Evolutionary conservation across 1,284 basidiomycete species (phyloP).

Genomic region (Melampsora occidentalis): DNA sequence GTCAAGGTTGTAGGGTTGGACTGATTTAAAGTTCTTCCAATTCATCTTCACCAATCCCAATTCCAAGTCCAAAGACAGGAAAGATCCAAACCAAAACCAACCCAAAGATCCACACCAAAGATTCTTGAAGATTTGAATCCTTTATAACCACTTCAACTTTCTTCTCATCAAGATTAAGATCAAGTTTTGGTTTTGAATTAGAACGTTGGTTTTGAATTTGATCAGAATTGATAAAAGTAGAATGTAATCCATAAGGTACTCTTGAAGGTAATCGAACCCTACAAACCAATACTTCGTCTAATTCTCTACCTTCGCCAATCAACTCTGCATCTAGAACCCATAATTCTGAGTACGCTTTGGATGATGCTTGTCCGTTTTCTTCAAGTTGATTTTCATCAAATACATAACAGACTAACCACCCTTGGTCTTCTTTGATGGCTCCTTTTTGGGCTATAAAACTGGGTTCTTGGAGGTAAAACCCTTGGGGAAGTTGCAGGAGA

Average conservation of each 20-base stretch:
- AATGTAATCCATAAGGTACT: constrained; percentile 54
- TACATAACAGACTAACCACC: constrained; percentile 57
- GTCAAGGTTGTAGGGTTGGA: too few species aligned
- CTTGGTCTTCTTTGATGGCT: constrained; percentile 55
- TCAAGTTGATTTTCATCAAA: constrained; percentile 57
- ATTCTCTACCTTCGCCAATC: constrained; percentile 42
- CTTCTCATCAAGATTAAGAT: too few species aligned
- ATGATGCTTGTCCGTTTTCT: constrained; percentile 53
- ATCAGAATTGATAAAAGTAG: constrained; percentile 51
- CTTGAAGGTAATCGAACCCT: constrained; percentile 57
- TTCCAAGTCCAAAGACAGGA: too few species aligned
- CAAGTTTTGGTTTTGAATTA: too few species aligned
- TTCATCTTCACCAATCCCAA: too few species aligned
- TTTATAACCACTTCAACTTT: too few species aligned
- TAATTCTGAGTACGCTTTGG: constrained; percentile 54
- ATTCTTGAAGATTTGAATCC: too few species aligned
- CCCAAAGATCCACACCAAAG: too few species aligned
- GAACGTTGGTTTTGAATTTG: constrained; percentile 50
- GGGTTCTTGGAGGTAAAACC: constrained; percentile 57
- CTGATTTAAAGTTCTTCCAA: too few species aligned
- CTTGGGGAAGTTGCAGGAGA: constrained; percentile 56
- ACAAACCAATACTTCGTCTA: constrained; percentile 54
- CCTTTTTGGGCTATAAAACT: constrained; percentile 55
- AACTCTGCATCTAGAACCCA: constrained; percentile 57
- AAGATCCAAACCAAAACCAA: too few species aligned